phyloP scores from a whole-genome alignment of 345 rosid genomes.

The Corchorus olitorius region DNA sequence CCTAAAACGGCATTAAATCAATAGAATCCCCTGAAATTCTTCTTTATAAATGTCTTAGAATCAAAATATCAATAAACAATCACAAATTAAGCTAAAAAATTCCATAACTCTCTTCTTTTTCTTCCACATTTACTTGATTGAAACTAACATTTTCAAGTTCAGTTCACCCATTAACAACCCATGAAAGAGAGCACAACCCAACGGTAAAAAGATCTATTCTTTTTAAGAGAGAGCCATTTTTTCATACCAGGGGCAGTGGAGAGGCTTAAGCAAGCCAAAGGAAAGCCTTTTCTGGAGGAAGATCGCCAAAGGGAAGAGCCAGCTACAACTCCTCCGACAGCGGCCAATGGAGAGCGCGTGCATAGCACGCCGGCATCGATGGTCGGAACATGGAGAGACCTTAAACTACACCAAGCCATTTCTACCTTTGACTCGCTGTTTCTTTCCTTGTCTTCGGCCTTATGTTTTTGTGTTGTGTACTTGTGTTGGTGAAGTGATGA shows the following conservation, averaged over 20 bases:
- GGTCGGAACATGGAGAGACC: slow-evolving; percentile 35
- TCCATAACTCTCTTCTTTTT: neutral
- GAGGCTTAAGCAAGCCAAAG: slow-evolving; percentile 51
- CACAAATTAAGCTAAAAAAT: neutral
- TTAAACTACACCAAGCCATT: slow-evolving; percentile 51
- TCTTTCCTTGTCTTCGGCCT: neutral
- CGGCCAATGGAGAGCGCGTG: slow-evolving; percentile 29
- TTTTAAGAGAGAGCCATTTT: neutral
- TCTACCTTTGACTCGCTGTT: neutral
- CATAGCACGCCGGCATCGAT: slow-evolving; percentile 32
- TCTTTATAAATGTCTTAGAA: neutral
- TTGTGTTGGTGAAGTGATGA: neutral
- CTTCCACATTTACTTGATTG: neutral
- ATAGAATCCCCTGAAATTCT: neutral
- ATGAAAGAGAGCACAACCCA: neutral
- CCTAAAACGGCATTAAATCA: neutral
- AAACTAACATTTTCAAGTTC: neutral
- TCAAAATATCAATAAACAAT: neutral
- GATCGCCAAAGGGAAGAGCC: slow-evolving; percentile 37
- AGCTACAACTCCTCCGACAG: slow-evolving; percentile 37
- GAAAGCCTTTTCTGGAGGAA: slow-evolving; percentile 30
- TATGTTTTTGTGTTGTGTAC: neutral
- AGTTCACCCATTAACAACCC: slow-evolving; percentile 6
- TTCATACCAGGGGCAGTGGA: slow-evolving; percentile 40
- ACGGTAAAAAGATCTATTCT: neutral